Evolutionary conservation across 768 basidiomycete genomes (phyloP).

Genomic region (Hemileccinum rubropunctum): DNA sequence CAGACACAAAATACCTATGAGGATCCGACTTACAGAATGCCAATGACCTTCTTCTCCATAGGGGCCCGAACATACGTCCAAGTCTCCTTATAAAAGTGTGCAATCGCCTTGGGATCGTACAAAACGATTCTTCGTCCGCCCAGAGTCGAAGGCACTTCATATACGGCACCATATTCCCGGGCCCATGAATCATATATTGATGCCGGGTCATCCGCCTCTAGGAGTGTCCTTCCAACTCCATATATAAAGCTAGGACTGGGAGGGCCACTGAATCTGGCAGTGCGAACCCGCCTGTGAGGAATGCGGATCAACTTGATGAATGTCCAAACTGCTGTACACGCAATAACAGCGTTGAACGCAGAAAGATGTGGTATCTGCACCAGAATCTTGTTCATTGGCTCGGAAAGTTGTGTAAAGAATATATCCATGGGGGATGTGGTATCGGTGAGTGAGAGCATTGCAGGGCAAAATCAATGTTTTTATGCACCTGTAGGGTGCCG

Average conservation of each 20-base stretch:
- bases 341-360: not conserved
- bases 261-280: slow-evolving; percentile 17
- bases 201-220: not conserved
- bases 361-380: not conserved
- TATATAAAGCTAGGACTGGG: slow-evolving; percentile 13
- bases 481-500: no score
- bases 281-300: slow-evolving; percentile 10
- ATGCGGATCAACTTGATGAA: slow-evolving; percentile 9
- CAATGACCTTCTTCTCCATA: slow-evolving; percentile 34
- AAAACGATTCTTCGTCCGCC: slow-evolving; percentile 12
- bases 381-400: not conserved
- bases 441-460: no score
- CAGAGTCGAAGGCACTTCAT: slow-evolving; percentile 10
- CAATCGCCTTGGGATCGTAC: slow-evolving; percentile 40
- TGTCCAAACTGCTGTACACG: slow-evolving; percentile 1
- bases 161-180: slow-evolving; percentile 14
- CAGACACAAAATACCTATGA: no score
- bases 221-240: slow-evolving; percentile 11
- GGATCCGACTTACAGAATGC: not conserved
- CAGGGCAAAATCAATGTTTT: no score
- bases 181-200: slow-evolving; percentile 22
- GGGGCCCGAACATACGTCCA: slow-evolving; percentile 41
- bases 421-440: not conserved
- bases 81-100: slow-evolving; percentile 10
- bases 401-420: not conserved